Evolutionary conservation across 192 early-diverging fungal genomes (phyloP).

Genomic region (Powellomyces hirtus): DNA sequence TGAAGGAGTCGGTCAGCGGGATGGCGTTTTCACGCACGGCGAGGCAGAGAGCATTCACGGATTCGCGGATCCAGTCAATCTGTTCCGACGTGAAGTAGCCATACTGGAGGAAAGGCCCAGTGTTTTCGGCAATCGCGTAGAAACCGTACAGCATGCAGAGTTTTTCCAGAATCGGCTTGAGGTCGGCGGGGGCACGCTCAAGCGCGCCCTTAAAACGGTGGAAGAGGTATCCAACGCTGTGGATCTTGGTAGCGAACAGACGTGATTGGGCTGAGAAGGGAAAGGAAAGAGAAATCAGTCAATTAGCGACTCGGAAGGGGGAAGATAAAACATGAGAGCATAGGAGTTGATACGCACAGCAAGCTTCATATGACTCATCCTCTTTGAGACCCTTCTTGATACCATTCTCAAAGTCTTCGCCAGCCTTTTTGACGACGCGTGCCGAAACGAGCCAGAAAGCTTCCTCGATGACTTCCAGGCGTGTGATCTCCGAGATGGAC

Average conservation of each 20-base stretch:
- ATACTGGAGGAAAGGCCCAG: conserved; percentile 84
- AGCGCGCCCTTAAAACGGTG: conserved; percentile 80
- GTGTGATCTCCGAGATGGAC: conserved; percentile 46
- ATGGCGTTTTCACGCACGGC: conserved; percentile 77
- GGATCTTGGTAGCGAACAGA: conserved; percentile 78
- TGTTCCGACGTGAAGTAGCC: conserved; percentile 71
- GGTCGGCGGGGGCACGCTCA: conserved; percentile 56
- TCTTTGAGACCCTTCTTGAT: conserved; percentile 64
- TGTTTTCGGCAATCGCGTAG: conserved; percentile 76
- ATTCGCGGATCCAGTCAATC: conserved; percentile 64
- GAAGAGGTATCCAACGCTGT: conserved; percentile 78
- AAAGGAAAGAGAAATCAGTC: not conserved
- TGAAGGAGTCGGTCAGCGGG: conserved; percentile 83
- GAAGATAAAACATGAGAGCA: not conserved
- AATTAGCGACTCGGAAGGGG: not conserved
- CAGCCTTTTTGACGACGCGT: conserved; percentile 79
- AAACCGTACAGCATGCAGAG: conserved; percentile 81
- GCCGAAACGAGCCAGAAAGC: conserved; percentile 82
- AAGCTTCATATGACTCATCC: conserved; percentile 84
- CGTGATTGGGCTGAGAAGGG: conserved; percentile 60
- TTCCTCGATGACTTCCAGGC: conserved; percentile 65
- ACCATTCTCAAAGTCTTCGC: conserved; percentile 70
- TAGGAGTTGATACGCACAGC: conserved; percentile 44
- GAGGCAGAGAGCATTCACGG: conserved; percentile 64
- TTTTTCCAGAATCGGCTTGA: conserved; percentile 62